Evolutionary conservation across 2,329 filamentous ascomycete genomes (phyloP), one percentile per base, ranked within the genome.

Genomic region (Fusarium luffae): DNA sequence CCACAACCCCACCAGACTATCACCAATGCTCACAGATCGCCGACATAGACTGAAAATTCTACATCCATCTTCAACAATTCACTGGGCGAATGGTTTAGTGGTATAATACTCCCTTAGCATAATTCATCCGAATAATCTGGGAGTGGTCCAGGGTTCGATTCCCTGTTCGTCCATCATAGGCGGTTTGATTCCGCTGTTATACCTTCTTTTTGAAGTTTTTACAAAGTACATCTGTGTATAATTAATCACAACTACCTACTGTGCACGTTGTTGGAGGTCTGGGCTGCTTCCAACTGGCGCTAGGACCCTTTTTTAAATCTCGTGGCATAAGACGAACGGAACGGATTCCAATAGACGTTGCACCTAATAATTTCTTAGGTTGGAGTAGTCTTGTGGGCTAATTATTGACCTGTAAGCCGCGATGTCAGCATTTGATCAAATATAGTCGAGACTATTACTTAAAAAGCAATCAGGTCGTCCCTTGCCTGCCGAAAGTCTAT

Each of bases 61-160:
- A 2, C 0, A 1, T 0, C 0, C 0, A 0, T 23, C 3, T 4
- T 18, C 41, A 70, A 61, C 60, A 66, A 50, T 47, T 14, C 14
- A 21, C 44, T 63, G 75, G 75, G 75, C 75, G 75, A 74, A 75
- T 77, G 75, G 75, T 76, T 76, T 77, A 77, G 75, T 77, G 75
- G 75, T 77, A 77, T 77, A 74, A 75, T 76, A 74, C 75, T 76
- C 73, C 74, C 75, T 77, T 77, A 77, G 75, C 75, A 77, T 71
- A 37, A 56, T 75, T 68, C 54, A 42, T 67, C 51, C 40, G 72
- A 73, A 67, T 51, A 37, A 62, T 58, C 54, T 76, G 74, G 74
- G 74, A 76, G 75, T 75, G 75, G 75, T 76, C 61, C 59, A 64
- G 61, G 61, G 61, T 64, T 64, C 59, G 61, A 64, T 64, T 64